Evolutionary conservation across 768 basidiomycete species (phyloP), one percentile per base, ranked within the genome.

Genomic region (Roridomyces roridus): DNA sequence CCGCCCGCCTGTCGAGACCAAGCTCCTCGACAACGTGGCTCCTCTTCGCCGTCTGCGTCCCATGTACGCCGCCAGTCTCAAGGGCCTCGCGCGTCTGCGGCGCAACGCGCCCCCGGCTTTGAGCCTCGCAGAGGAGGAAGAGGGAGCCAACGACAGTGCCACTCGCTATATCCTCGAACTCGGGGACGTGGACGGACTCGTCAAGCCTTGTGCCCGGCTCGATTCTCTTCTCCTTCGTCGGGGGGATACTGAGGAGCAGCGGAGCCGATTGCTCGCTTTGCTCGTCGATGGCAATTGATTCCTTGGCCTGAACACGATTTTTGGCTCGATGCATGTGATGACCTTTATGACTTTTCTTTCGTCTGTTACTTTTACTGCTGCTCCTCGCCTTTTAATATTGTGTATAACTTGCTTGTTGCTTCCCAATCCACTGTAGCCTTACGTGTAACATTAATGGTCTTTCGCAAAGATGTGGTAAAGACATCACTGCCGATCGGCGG

Each of bases 81-180:
- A 34, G 10, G 60, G 60, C 7, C 42, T 21, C 44, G 51, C 51
- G 8, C 60, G 60, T 35, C 60, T 62, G 31, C 60, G 56, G 18
- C 39, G 47, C n/a, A 31, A 42, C 12, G 55, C 60, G 4, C 60
- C 56, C 14, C 47, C 56, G 28, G 34, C 56, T 7, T 28, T 53
- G 12, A 6, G 9, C 25, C 11, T 48, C 46, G 31, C 10, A 14
- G 35, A 41, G 11, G n/a, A 31, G 18, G 4, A 46, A 8, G 15
- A 48, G 6, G 28, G 8, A 9, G 25, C 8, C 9, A 34, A 3
- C 31, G 34, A 7, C 3, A 25, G 2, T 25, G 29, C 21, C 23
- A 28, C 1, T 15, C 24, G 17, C 21, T 52, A 20, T 34, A 24
- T 58, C 9, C 11, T 47, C 44, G 49, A 57, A 39, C 44, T 51